Conservation (phyloP, 2,329 filamentous ascomycete species). For the Beauveria brongniartii region DNA sequence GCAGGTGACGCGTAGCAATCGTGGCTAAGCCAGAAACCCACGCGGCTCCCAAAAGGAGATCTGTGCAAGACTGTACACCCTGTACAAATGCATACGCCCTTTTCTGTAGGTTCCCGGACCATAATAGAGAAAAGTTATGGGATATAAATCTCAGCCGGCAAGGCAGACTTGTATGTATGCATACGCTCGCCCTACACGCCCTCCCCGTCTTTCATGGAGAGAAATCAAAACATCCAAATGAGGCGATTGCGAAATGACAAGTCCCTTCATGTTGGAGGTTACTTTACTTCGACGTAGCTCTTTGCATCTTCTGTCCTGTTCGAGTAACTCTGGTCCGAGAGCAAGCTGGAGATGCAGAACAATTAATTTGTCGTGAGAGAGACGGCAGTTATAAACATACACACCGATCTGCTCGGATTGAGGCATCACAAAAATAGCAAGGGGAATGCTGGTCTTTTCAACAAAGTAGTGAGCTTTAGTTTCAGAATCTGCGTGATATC, state of each 20-base stretch:
- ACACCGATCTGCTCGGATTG: not conserved
- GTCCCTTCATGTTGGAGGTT: not conserved
- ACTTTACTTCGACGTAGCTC: not conserved
- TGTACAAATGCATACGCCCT: not conserved
- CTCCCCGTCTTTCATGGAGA: not conserved
- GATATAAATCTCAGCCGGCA: not conserved
- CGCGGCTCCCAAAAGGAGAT: not conserved
- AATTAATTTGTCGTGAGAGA: not conserved
- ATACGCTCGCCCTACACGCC: not conserved
- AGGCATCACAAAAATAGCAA: not conserved
- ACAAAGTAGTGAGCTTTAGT: not conserved
- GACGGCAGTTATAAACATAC: not conserved
- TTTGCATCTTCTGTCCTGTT: not conserved
- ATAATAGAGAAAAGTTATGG: not conserved
- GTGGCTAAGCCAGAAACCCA: not conserved
- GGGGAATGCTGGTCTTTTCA: not conserved
- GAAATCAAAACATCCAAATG: not conserved
- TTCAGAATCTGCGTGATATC: not conserved
- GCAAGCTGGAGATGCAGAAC: not conserved
- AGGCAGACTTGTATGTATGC: not conserved
- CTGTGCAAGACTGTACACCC: not conserved
- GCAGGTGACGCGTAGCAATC: constrained; percentile 1
- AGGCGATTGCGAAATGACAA: not conserved
- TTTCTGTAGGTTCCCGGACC: not conserved
- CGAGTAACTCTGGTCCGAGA: not conserved